Evolutionary conservation across 306 rosid genomes (phyloP).

Genomic region (Pyrus betulifolia): DNA sequence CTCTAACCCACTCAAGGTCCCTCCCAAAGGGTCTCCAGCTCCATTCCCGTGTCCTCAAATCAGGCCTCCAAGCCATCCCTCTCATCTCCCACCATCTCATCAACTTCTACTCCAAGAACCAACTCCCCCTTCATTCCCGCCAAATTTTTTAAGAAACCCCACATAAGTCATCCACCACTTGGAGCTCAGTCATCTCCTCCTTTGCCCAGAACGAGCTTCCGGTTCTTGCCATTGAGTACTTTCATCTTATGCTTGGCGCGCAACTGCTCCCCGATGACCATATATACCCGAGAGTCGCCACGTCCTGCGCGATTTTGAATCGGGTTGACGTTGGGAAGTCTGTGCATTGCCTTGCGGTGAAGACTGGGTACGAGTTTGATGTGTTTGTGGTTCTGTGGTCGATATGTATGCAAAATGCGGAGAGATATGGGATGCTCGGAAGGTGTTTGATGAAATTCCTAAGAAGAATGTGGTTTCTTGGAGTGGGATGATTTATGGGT

Average conservation of each 20-base stretch:
- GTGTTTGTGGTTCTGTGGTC: conserved; percentile 64
- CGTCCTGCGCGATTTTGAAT: conserved; percentile 52
- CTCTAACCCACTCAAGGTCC: conserved; percentile 49
- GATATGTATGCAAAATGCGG: conserved; percentile 70
- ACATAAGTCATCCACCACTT: conserved; percentile 46
- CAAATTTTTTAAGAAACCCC: conserved; percentile 45
- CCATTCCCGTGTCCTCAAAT: conserved; percentile 65
- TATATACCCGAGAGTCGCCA: conserved; percentile 58
- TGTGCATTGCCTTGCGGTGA: conserved; percentile 46
- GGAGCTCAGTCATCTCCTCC: conserved; percentile 76
- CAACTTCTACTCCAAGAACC: conserved; percentile 68
- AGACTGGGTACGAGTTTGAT: conserved; percentile 42
- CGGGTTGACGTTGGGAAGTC: conserved; percentile 33
- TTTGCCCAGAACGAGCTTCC: conserved; percentile 78
- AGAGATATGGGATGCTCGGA: conserved; percentile 33
- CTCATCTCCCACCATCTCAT: conserved; percentile 63
- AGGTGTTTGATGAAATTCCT: conserved; percentile 69
- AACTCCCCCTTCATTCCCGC: conserved; percentile 42
- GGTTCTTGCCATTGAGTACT: conserved; percentile 37
- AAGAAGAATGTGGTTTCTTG: conserved; percentile 70
- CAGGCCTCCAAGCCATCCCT: conserved; percentile 50
- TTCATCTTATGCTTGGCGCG: conserved; percentile 52
- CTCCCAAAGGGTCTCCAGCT: conserved; percentile 64
- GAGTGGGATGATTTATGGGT: conserved; percentile 82
- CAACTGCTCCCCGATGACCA: conserved; percentile 55